phyloP scores from a whole-genome alignment of 2,329 filamentous ascomycete species.

The Calonectria hawksworthii region DNA sequence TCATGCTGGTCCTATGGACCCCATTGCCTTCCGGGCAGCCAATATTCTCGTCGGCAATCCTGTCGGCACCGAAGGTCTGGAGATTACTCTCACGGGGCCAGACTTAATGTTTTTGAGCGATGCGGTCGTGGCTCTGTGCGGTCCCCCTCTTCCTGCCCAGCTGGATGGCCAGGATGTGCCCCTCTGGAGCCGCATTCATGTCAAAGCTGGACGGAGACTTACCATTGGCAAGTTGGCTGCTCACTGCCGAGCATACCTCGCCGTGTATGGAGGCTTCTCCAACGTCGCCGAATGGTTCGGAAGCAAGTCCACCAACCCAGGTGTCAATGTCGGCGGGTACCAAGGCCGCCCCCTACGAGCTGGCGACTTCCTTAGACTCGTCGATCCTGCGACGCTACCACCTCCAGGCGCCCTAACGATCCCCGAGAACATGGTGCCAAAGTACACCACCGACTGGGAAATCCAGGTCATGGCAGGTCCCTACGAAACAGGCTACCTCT shows the following conservation, averaged over 20 bases:
- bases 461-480: conserved; percentile 51
- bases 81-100: conserved; percentile 72
- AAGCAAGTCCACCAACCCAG: conserved; percentile 70
- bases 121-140: conserved; percentile 70
- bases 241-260: conserved; percentile 68
- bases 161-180: conserved; percentile 63
- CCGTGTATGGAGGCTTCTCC: conserved; percentile 54
- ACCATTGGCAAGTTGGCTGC: conserved; percentile 67
- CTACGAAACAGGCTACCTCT: conserved; percentile 49
- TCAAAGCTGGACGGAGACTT: conserved; percentile 61
- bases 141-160: conserved; percentile 65
- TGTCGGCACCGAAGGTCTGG: conserved; percentile 65
- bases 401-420: background rate
- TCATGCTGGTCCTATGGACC: conserved; percentile 73
- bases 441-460: conserved; percentile 26
- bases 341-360: conserved; percentile 69
- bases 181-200: conserved; percentile 68
- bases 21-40: conserved; percentile 68
- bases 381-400: conserved; percentile 1
- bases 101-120: conserved; percentile 68
- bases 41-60: conserved; percentile 73
- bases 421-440: conserved; percentile 5
- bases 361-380: conserved; percentile 32
- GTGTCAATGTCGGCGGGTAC: conserved; percentile 70
- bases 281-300: conserved; percentile 69